Evolutionary conservation across 1,284 basidiomycete species (phyloP).

Genomic region (Ustilago cynodontis): DNA sequence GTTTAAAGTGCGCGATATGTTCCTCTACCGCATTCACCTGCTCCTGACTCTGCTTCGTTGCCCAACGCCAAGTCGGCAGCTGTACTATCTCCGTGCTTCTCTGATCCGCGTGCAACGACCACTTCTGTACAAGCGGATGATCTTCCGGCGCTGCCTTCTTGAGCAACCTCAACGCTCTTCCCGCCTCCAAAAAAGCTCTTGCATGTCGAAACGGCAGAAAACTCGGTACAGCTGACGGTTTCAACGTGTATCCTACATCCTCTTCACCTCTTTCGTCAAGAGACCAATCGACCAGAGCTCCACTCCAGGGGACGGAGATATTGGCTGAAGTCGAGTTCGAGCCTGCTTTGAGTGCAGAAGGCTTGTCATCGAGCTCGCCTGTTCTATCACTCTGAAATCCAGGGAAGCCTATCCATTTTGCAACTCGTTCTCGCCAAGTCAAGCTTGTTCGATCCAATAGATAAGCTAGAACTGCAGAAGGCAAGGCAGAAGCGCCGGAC

Average conservation of each 20-base stretch:
- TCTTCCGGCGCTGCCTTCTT: constrained; percentile 53
- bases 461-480: constrained; percentile 40
- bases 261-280: constrained; percentile 55
- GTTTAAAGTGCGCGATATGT: constrained; percentile 34
- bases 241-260: constrained; percentile 55
- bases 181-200: constrained; percentile 53
- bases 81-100: neutral
- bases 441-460: constrained; percentile 45
- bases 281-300: constrained; percentile 53
- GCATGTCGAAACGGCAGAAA: constrained; percentile 47
- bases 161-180: constrained; percentile 52
- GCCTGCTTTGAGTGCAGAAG: constrained; percentile 7
- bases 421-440: constrained; percentile 48
- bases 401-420: constrained; percentile 57
- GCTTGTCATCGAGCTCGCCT: constrained; percentile 38
- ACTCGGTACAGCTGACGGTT: constrained; percentile 49
- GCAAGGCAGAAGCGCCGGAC: constrained; percentile 28
- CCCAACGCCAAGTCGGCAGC: constrained; percentile 52
- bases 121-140: constrained; percentile 52
- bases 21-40: constrained; percentile 23
- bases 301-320: constrained; percentile 47
- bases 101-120: constrained; percentile 18
- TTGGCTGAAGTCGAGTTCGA: constrained; percentile 4
- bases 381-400: constrained; percentile 40
- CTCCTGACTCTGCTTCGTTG: constrained; percentile 8